phyloP scores from a whole-genome alignment of 169 alveolate genomes.

The Plasmodium gallinaceum region DNA sequence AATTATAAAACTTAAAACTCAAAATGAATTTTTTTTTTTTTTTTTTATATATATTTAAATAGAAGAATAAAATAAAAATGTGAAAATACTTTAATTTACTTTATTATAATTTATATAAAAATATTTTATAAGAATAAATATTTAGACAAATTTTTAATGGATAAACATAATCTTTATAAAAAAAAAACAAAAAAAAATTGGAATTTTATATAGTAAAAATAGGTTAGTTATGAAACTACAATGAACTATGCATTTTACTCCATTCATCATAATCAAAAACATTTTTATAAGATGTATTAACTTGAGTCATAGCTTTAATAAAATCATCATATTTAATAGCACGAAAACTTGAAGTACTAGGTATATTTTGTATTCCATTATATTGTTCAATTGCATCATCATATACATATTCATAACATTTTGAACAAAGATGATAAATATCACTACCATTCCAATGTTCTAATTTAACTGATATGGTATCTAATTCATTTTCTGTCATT shows the following conservation, averaged over 20 bases:
- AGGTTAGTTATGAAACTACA: not conserved
- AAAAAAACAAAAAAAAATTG: not conserved
- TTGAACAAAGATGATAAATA: slow-evolving; percentile 86
- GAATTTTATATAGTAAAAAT: too few relatives aligned
- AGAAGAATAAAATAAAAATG: too few relatives aligned
- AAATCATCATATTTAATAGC: slow-evolving; percentile 88
- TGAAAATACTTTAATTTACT: too few relatives aligned
- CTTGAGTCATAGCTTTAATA: slow-evolving; percentile 83
- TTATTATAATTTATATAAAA: too few relatives aligned
- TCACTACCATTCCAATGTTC: slow-evolving; percentile 93
- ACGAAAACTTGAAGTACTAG: slow-evolving; percentile 87
- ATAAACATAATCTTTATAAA: not conserved
- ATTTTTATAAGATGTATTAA: slow-evolving; percentile 84
- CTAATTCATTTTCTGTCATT: slow-evolving; percentile 86
- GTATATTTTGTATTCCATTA: slow-evolving; percentile 89
- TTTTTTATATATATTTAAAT: too few relatives aligned
- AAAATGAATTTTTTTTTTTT: too few relatives aligned
- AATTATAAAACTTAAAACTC: too few relatives aligned
- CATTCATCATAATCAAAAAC: slow-evolving; percentile 68
- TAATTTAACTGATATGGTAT: slow-evolving; percentile 79
- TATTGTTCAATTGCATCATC: slow-evolving; percentile 89
- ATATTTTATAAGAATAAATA: too few relatives aligned
- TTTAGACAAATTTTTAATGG: too few relatives aligned
- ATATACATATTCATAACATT: slow-evolving; percentile 91
- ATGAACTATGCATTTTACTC: slow-evolving; percentile 66